Conservation (phyloP, 495 filamentous ascomycete species). For the Penicillium canescens region DNA sequence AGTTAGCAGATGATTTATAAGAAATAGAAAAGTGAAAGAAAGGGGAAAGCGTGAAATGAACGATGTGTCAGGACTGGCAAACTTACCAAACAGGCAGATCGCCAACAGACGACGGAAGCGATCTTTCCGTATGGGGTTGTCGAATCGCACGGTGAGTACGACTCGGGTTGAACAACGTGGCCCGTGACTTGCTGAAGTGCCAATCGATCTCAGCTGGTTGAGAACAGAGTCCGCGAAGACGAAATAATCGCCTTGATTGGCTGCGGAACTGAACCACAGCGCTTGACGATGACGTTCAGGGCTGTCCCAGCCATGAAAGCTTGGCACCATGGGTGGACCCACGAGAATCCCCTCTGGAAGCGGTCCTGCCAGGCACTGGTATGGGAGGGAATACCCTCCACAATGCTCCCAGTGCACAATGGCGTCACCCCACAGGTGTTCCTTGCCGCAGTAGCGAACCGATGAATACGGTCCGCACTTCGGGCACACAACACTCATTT, state of each 20-base stretch:
- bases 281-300: conserved; percentile 41
- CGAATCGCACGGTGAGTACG: conserved; percentile 16
- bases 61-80: background rate
- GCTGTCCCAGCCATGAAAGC: conserved; percentile 26
- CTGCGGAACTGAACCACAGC: conserved; percentile 26
- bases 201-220: conserved; percentile 5
- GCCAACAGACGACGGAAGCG: conserved; percentile 39
- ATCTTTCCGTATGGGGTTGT: conserved; percentile 30
- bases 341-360: conserved; percentile 17
- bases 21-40: background rate
- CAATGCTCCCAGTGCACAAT: conserved; percentile 37
- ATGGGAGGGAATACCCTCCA: conserved; percentile 14
- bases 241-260: conserved; percentile 37
- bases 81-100: conserved; percentile 34
- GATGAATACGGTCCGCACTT: conserved; percentile 44
- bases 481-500: conserved; percentile 36
- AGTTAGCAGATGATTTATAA: background rate
- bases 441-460: conserved; percentile 40
- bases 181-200: conserved; percentile 6
- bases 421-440: conserved; percentile 38
- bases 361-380: conserved; percentile 14
- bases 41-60: background rate
- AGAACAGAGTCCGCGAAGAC: conserved; percentile 33
- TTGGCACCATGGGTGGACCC: conserved; percentile 30
- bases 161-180: conserved; percentile 28